A percentile compares a stretch with the other conserved stretches of the same genome.
Evolutionary conservation across 805 yeast species (phyloP).

Genomic region (Myxozyma kluyveri): DNA sequence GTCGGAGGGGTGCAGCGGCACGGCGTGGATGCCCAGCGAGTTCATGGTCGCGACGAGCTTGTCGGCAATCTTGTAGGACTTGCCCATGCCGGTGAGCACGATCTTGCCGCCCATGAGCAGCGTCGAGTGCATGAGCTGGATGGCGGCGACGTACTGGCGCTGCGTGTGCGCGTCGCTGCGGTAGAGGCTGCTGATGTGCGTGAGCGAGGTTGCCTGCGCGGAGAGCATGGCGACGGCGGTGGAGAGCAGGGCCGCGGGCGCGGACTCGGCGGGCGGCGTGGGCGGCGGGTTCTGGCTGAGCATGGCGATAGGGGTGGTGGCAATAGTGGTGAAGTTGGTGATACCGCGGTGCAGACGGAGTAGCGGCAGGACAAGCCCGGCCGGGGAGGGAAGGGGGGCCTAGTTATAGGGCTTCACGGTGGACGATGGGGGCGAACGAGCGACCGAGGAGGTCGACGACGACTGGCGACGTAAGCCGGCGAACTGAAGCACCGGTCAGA

Average conservation of each 20-base stretch:
- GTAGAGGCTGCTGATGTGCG: constrained; percentile 35
- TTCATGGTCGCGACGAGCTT: constrained; percentile 80
- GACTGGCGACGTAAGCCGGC: no score
- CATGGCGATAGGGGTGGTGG: background rate
- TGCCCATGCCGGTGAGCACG: constrained; percentile 80
- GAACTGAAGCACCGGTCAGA: no score
- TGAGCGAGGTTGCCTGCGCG: constrained; percentile 41
- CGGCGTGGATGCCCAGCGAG: constrained; percentile 69
- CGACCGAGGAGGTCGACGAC: no score
- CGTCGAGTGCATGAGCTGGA: constrained; percentile 41
- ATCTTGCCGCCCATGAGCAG: constrained; percentile 60
- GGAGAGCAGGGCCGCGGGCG: constrained; percentile 49
- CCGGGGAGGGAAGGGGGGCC: no score
- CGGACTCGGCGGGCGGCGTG: constrained; percentile 52
- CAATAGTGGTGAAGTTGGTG: no score
- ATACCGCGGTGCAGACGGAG: no score
- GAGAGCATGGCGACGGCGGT: constrained; percentile 39
- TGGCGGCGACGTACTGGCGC: constrained; percentile 34
- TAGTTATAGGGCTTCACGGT: no score
- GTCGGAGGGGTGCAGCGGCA: constrained; percentile 74
- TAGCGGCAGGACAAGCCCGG: no score
- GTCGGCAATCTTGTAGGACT: constrained; percentile 72
- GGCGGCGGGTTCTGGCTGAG: constrained; percentile 5
- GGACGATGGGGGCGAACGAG: no score
- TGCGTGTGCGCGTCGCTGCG: constrained; percentile 32